Evolutionary conservation across 2,329 filamentous ascomycete species (phyloP), one percentile per base, ranked within the genome.

Genomic region (Xylariaceae sp.): DNA sequence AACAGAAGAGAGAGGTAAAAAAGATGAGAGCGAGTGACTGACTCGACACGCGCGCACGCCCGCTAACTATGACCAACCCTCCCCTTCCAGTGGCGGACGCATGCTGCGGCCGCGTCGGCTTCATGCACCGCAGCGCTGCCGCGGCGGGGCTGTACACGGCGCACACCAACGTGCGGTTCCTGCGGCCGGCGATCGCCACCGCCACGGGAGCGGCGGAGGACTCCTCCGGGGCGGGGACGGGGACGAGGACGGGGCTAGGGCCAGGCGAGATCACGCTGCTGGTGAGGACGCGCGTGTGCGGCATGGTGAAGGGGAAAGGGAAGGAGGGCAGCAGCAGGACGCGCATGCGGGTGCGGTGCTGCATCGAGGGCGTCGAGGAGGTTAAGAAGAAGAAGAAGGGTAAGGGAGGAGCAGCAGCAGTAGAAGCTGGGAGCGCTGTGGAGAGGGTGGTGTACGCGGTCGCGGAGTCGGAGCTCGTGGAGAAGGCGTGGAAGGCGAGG

Each of bases 151-250:
- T 22, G 13, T 37, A 33, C 23, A 14, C 35, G 14, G 15, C 19
- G n/a, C 26, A 33, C 29, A 37, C 31, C 19, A 29, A 37, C 19
- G 23, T 19, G 19, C 3, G 30, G 19, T 37, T 37, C 25, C 25
- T 24, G 19, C 31, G 25, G 19, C 35, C 35, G 4, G 18, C 21
- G 29, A 14, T 37, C 5, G 29, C 30, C n/a, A n/a, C n/a, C n/a
- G n/a, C n/a, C n/a, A n/a, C n/a, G n/a, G n/a, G n/a, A n/a, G n/a
- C n/a, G n/a, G n/a, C n/a, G n/a, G n/a, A n/a, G n/a, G n/a, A n/a
- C n/a, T n/a, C n/a, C n/a, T n/a, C n/a, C n/a, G n/a, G 24, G 24
- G 15, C 5, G 24, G 24, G 24, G 24, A 26, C 7, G 24, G 24
- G 29, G 27, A 26, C 10, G 28, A 19, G 5, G 8, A 15, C 17